A percentile compares a stretch with the other conserved stretches of the same genome.
phyloP scores from a whole-genome alignment of 352 stramenopile species.

The Phytopythium ostracodes region DNA sequence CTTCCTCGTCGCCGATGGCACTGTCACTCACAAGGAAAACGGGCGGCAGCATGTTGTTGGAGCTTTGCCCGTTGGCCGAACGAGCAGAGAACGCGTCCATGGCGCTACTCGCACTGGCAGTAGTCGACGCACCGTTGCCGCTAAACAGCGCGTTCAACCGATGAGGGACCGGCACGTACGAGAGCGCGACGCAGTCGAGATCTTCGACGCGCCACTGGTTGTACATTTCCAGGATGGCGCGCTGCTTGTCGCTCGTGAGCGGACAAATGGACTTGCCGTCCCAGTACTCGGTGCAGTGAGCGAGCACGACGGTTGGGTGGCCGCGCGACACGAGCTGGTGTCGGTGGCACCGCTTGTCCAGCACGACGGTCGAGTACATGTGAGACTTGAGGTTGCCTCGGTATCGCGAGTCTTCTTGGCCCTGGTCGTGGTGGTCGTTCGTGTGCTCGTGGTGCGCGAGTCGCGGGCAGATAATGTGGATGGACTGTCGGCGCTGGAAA shows the following conservation, averaged over 20 bases:
- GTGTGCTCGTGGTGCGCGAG: constrained; percentile 81
- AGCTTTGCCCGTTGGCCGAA: constrained; percentile 10
- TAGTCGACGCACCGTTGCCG: constrained; percentile 13
- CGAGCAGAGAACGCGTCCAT: constrained; percentile 8
- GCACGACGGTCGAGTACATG: constrained; percentile 81
- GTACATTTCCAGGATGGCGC: constrained; percentile 84
- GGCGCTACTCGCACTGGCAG: constrained; percentile 14
- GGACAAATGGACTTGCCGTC: constrained; percentile 87
- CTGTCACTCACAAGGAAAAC: constrained; percentile 85
- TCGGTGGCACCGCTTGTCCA: constrained; percentile 75
- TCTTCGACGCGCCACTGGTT: constrained; percentile 88
- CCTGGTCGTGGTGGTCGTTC: constrained; percentile 82
- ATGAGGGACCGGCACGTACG: constrained; percentile 73
- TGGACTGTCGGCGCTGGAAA: constrained; percentile 66
- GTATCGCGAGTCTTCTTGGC: constrained; percentile 80
- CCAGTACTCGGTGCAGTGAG: constrained; percentile 84
- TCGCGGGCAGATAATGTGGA: constrained; percentile 81
- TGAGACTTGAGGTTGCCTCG: constrained; percentile 84
- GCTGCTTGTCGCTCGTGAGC: constrained; percentile 73
- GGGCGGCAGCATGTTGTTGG: constrained; percentile 38
- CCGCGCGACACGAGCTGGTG: constrained; percentile 77
- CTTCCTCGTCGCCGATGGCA: constrained; percentile 26
- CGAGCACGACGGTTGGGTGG: constrained; percentile 65
- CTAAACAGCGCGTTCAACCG: constrained; percentile 65
- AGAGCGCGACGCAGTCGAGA: constrained; percentile 79